Conservation (phyloP, 2,329 filamentous ascomycete species). For the Dactylellina parvicollis region DNA sequence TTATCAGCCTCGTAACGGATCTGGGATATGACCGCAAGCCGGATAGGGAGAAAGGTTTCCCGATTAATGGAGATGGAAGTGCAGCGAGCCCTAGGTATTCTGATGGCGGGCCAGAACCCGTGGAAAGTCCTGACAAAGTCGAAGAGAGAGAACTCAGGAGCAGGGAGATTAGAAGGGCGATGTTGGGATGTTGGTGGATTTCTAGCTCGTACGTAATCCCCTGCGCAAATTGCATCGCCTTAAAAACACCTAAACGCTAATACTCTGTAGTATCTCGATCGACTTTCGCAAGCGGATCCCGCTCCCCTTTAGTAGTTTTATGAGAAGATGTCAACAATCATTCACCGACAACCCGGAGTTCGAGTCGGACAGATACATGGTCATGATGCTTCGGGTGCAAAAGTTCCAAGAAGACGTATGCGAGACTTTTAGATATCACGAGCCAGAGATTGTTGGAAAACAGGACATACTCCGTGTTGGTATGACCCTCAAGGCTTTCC, state of each 20-base stretch:
- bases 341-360: slow-evolving; percentile 51
- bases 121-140: slow-evolving; percentile 16
- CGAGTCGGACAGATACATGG: slow-evolving; percentile 57
- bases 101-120: slow-evolving; percentile 14
- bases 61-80: slow-evolving; percentile 4
- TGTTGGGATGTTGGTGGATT: slow-evolving; percentile 58
- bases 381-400: slow-evolving; percentile 57
- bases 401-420: slow-evolving; percentile 58
- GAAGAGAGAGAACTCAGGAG: slow-evolving; percentile 44
- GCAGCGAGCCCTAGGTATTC: slow-evolving; percentile 21
- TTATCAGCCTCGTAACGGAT: slow-evolving; percentile 59
- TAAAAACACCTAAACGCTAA: too few species aligned
- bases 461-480: slow-evolving; percentile 56
- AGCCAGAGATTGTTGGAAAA: slow-evolving; percentile 43
- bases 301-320: slow-evolving; percentile 56
- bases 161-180: slow-evolving; percentile 56
- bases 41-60: slow-evolving; percentile 37
- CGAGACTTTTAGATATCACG: slow-evolving; percentile 57
- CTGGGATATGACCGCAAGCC: slow-evolving; percentile 57
- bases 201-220: slow-evolving; percentile 56
- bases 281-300: slow-evolving; percentile 57
- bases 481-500: slow-evolving; percentile 57
- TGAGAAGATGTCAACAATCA: slow-evolving; percentile 56
- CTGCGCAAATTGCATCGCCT: background rate
- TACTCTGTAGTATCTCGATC: slow-evolving; percentile 56